These are phyloP conservation scores for Hypomontagnella monticulosa DNA, from an alignment of 495 filamentous ascomycete species.

Conservation along the genomic window DNA sequence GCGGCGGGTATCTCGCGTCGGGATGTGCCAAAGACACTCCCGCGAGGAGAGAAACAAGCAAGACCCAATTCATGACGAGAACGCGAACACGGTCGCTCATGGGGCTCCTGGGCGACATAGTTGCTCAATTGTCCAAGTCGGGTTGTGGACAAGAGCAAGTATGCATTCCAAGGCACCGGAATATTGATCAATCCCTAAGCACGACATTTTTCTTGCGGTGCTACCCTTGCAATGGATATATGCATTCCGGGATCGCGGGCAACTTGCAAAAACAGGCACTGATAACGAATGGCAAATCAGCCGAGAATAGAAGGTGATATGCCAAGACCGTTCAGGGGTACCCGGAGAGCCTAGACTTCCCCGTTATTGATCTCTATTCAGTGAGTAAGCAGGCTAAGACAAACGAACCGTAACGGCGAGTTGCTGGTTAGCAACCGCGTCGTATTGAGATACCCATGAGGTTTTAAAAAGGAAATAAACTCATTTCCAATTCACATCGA, in stretches of 20 bases:
- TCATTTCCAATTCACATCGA: no score
- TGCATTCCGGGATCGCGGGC: constrained; percentile 30
- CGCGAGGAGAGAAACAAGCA: constrained; percentile 30
- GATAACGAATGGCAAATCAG: constrained; percentile 42
- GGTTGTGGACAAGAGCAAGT: constrained; percentile 17
- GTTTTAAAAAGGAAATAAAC: no score
- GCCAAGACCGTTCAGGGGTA: constrained; percentile 33
- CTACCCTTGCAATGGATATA: constrained; percentile 33
- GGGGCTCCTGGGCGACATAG: constrained; percentile 18
- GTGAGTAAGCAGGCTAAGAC: constrained; percentile 14
- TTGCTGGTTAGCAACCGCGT: no score
- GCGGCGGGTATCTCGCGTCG: constrained; percentile 31
- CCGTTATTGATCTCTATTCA: constrained; percentile 1
- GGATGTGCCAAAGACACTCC: constrained; percentile 30
- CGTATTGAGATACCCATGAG: no score
- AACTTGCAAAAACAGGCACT: constrained; percentile 24
- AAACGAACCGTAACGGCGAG: not conserved
- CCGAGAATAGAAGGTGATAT: constrained; percentile 44
- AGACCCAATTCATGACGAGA: constrained; percentile 26
- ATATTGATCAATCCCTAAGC: constrained; percentile 15
- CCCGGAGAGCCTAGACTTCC: not conserved
- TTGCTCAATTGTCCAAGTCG: constrained; percentile 26
- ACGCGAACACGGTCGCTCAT: constrained; percentile 10
- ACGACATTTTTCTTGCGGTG: constrained; percentile 32
- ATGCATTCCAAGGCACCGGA: constrained; percentile 17